Conservation (phyloP, 148 eudicot species). For the Selenicereus undatus region DNA sequence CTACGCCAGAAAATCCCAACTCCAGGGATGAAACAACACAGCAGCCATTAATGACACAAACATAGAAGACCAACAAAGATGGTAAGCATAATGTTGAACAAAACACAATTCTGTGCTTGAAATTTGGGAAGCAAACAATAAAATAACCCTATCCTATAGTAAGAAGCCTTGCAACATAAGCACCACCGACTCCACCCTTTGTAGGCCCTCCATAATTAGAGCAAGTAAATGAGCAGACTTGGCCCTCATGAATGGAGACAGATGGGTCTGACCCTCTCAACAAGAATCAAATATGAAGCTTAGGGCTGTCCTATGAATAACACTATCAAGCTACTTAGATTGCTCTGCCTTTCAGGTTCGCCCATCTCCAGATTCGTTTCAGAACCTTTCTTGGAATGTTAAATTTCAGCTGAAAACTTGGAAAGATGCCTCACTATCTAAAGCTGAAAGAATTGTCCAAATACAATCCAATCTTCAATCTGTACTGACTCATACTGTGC, state of each 20-base stretch:
- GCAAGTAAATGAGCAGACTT: background rate
- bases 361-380: too few relatives aligned
- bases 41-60: background rate
- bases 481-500: too few relatives aligned
- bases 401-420: too few relatives aligned
- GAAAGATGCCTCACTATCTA: too few relatives aligned
- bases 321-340: too few relatives aligned
- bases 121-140: background rate
- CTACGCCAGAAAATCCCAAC: background rate
- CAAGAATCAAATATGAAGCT: background rate
- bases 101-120: background rate
- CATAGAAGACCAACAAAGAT: background rate
- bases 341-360: too few relatives aligned
- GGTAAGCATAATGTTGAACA: conserved; percentile 2
- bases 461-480: too few relatives aligned
- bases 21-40: background rate
- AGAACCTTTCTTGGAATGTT: too few relatives aligned
- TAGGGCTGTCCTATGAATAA: background rate
- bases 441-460: too few relatives aligned
- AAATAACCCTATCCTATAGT: background rate
- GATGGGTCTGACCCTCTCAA: background rate
- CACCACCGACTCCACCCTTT: background rate
- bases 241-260: background rate
- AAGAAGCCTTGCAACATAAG: background rate
- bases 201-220: background rate